phyloP scores from a whole-genome alignment of 129 eudicot species.

The Calendula officinalis region DNA sequence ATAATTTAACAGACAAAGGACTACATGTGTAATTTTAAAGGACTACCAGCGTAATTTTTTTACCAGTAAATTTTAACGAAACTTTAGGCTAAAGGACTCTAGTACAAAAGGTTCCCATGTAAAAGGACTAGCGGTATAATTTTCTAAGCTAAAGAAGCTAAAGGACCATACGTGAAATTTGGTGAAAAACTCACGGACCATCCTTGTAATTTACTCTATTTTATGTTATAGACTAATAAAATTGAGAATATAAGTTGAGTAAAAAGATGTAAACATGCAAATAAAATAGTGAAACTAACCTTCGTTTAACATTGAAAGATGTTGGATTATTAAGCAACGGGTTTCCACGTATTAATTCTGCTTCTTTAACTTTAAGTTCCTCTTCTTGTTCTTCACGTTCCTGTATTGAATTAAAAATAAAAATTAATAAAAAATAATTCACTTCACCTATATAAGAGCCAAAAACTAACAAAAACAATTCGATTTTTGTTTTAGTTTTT shows the following conservation, averaged over 20 bases:
- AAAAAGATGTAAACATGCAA: not conserved
- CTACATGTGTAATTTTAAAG: too few relatives aligned
- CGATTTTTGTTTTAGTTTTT: too few relatives aligned
- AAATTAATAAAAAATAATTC: not conserved
- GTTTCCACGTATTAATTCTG: constrained; percentile 80
- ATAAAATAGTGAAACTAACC: constrained; percentile 40
- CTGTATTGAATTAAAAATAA: constrained; percentile 26
- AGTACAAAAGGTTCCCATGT: too few relatives aligned
- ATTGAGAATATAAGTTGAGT: not conserved
- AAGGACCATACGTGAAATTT: too few relatives aligned
- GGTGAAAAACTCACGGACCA: too few relatives aligned
- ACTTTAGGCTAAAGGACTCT: too few relatives aligned
- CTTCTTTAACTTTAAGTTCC: constrained; percentile 86
- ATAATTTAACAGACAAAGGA: too few relatives aligned
- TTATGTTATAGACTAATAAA: not conserved
- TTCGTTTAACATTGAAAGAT: constrained; percentile 73
- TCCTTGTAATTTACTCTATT: too few relatives aligned
- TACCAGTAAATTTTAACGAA: too few relatives aligned
- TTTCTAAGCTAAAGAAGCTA: too few relatives aligned
- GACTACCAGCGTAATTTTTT: too few relatives aligned
- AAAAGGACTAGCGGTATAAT: too few relatives aligned
- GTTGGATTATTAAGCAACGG: constrained; percentile 79
- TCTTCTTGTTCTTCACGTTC: constrained; percentile 81
- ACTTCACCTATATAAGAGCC: not conserved
- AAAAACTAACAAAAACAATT: not conserved